These are phyloP conservation scores for Didymella keratinophila DNA, from an alignment of 2,329 filamentous ascomycete species.

Conservation along the genomic window DNA sequence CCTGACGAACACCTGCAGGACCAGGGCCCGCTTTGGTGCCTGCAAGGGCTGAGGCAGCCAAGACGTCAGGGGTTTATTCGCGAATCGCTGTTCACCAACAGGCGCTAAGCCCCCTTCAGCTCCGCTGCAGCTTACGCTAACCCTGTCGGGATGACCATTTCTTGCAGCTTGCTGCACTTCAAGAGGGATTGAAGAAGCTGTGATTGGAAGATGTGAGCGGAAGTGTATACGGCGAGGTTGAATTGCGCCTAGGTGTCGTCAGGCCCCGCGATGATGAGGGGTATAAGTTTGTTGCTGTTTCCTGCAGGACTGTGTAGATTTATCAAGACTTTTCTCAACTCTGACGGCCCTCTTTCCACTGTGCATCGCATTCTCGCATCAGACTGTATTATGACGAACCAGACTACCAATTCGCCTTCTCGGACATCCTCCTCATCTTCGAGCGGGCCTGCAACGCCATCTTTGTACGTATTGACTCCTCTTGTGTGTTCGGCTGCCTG, in stretches of 20 bases:
- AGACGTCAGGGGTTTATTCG: not conserved
- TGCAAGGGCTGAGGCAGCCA: conserved; percentile 7
- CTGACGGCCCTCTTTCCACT: not conserved
- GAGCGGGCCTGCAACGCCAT: not conserved
- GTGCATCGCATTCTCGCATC: not conserved
- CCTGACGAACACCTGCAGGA: conserved; percentile 13
- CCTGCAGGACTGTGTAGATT: not conserved
- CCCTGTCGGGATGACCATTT: conserved; percentile 6
- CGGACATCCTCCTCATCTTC: not conserved
- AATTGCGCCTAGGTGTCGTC: not conserved
- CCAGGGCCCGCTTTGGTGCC: conserved; percentile 3
- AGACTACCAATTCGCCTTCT: not conserved
- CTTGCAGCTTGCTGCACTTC: conserved; percentile 2
- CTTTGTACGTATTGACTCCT: not conserved
- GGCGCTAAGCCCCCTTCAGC: conserved; percentile 9
- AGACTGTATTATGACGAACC: not conserved
- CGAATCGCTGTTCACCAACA: not conserved
- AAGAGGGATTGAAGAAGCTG: not conserved
- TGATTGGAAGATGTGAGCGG: conserved; percentile 5
- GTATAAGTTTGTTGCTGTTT: conserved; percentile 2
- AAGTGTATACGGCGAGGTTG: not conserved
- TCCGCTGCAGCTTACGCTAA: conserved; percentile 2
- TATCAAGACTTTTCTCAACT: not conserved
- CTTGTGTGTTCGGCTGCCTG: not conserved
- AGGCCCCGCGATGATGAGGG: not conserved